phyloP scores from a whole-genome alignment of 73 alveolate genomes.

The Tetrahymena thermophila region DNA sequence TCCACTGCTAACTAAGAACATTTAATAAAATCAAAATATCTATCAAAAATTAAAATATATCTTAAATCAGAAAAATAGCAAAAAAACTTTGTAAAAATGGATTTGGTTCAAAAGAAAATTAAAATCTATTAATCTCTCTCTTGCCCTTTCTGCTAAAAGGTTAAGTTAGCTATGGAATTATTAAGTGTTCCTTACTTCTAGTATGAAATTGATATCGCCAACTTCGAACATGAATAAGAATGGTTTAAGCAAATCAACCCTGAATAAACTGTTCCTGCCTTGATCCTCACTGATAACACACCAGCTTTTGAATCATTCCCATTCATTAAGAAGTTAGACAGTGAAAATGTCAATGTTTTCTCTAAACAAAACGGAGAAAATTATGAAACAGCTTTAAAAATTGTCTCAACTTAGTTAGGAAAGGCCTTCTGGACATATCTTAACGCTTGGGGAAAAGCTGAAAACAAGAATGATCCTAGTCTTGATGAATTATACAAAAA shows the following conservation, averaged over 20 bases:
- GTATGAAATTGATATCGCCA: not conserved
- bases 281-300: not conserved
- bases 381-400: not conserved
- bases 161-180: not conserved
- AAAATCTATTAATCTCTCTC: not conserved
- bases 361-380: not conserved
- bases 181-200: not conserved
- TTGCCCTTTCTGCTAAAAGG: not conserved
- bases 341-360: not conserved
- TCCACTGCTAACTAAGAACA: not conserved
- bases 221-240: not conserved
- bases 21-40: not conserved
- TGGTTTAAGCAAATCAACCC: not conserved
- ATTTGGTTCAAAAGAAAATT: not conserved
- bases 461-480: not conserved
- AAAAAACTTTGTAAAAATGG: not conserved
- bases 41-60: not conserved
- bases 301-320: not conserved
- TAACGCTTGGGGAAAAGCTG: not conserved
- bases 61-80: not conserved
- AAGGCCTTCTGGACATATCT: not conserved
- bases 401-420: not conserved
- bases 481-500: not conserved
- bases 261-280: not conserved
- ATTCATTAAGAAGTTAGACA: not conserved